phyloP scores from a whole-genome alignment of 768 basidiomycete genomes.

The Coprinopsis marcescibilis region DNA sequence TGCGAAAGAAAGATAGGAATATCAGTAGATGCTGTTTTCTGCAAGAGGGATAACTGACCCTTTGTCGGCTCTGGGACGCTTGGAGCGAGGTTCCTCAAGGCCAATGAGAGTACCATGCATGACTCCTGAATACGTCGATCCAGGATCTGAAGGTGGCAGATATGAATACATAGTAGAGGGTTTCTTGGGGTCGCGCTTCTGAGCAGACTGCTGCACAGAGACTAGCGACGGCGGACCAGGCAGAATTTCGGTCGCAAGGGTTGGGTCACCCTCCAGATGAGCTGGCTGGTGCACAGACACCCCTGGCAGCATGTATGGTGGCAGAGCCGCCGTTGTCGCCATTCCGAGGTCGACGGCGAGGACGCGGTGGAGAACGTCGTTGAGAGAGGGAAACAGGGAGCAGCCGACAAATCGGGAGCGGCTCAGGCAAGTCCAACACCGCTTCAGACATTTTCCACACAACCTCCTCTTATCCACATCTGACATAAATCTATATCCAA shows the following conservation, averaged over 20 bases:
- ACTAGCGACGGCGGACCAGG: conserved; percentile 78
- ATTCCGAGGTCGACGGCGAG: conserved; percentile 35
- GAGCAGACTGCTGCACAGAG: conserved; percentile 62
- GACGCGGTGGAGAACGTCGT: conserved; percentile 21
- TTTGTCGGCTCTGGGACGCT: conserved; percentile 70
- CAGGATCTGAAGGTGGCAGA: conserved; percentile 79
- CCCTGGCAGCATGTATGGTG: conserved; percentile 68
- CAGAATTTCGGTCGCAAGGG: conserved; percentile 84
- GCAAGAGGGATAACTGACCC: conserved; percentile 43
- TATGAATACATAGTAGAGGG: conserved; percentile 66
- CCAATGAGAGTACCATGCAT: conserved; percentile 59
- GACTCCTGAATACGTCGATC: conserved; percentile 80
- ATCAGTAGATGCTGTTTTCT: conserved; percentile 15
- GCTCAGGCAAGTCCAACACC: conserved; percentile 15
- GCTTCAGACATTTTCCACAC: conserved; percentile 15
- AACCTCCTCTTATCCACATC: conserved; percentile 9
- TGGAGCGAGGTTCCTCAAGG: conserved; percentile 62
- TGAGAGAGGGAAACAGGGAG: conserved; percentile 25
- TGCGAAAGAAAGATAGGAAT: conserved; percentile 17
- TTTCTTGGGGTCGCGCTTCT: conserved; percentile 80
- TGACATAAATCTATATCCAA: conserved; percentile 10
- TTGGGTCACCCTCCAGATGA: conserved; percentile 77
- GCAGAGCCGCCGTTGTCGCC: conserved; percentile 68
- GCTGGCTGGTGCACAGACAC: conserved; percentile 70
- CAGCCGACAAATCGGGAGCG: conserved; percentile 32